Evolutionary conservation across 2,329 filamentous ascomycete species (phyloP).

Genomic region (Exophiala oligosperma): DNA sequence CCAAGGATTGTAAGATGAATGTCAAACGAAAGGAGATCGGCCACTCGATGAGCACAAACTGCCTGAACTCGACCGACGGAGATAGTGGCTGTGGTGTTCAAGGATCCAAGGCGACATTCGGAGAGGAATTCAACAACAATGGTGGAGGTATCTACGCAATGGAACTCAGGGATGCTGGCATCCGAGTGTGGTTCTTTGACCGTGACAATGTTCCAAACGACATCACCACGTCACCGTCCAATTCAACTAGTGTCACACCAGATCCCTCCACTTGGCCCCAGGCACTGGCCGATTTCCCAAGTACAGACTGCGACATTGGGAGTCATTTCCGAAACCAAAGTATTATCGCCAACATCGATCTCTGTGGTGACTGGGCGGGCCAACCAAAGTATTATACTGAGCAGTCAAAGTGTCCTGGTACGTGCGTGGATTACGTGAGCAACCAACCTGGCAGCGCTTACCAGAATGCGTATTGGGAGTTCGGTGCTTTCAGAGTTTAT

Average conservation of each 20-base stretch:
- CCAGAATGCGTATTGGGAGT: constrained; percentile 69
- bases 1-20: constrained; percentile 37
- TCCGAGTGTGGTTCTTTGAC: constrained; percentile 67
- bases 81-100: constrained; percentile 39
- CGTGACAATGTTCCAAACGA: constrained; percentile 45
- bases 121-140: constrained; percentile 53
- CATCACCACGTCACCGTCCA: constrained; percentile 37
- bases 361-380: constrained; percentile 60
- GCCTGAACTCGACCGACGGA: constrained; percentile 44
- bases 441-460: constrained; percentile 64
- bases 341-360: constrained; percentile 66
- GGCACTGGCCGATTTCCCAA: constrained; percentile 54
- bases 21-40: constrained; percentile 49
- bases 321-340: constrained; percentile 65
- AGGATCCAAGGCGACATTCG: constrained; percentile 44
- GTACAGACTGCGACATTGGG: constrained; percentile 59
- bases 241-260: constrained; percentile 36
- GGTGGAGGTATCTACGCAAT: constrained; percentile 67
- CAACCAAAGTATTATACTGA: constrained; percentile 50
- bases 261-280: constrained; percentile 48
- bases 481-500: constrained; percentile 69
- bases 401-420: constrained; percentile 50
- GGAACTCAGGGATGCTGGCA: constrained; percentile 71
- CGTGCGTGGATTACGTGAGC: constrained; percentile 70
- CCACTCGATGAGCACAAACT: constrained; percentile 48